Evolutionary conservation across 805 yeast species (phyloP).

Genomic region (Vanderwaltozyma verrucispora): DNA sequence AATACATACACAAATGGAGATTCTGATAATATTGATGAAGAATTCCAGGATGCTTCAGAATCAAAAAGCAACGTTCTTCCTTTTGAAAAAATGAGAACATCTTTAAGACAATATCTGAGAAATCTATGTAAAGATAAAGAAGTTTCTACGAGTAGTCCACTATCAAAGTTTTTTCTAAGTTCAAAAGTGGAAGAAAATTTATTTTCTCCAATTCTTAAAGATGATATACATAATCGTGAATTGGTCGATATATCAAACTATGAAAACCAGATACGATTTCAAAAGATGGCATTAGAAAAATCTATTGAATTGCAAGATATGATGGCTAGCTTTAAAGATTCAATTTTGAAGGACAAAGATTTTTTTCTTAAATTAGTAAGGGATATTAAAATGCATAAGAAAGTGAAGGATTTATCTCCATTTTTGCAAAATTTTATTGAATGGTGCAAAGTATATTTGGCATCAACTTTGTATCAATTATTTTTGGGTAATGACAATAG

Average conservation of each 20-base stretch:
- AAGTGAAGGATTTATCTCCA: constrained; percentile 51
- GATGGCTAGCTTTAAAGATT: constrained; percentile 48
- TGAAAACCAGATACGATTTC: constrained; percentile 62
- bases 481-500: constrained; percentile 77
- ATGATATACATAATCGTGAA: constrained; percentile 49
- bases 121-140: constrained; percentile 43
- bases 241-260: constrained; percentile 51
- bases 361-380: constrained; percentile 53
- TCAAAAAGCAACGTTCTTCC: constrained; percentile 31
- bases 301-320: constrained; percentile 44
- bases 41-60: constrained; percentile 19
- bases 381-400: constrained; percentile 49
- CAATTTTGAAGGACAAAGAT: constrained; percentile 38
- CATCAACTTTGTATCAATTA: constrained; percentile 73
- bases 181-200: constrained; percentile 19
- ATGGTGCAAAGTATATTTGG: constrained; percentile 73
- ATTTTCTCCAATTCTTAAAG: constrained; percentile 31
- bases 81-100: constrained; percentile 67
- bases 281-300: constrained; percentile 50
- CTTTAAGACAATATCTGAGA: constrained; percentile 64
- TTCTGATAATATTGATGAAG: constrained; percentile 3
- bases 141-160: constrained; percentile 40
- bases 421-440: constrained; percentile 61
- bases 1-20: not conserved
- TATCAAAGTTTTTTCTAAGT: constrained; percentile 41